A percentile compares a stretch with the other conserved stretches of the same genome.
Evolutionary conservation across 164 flowering plant genomes (phyloP).

Genomic region (Pachysandra terminalis): DNA sequence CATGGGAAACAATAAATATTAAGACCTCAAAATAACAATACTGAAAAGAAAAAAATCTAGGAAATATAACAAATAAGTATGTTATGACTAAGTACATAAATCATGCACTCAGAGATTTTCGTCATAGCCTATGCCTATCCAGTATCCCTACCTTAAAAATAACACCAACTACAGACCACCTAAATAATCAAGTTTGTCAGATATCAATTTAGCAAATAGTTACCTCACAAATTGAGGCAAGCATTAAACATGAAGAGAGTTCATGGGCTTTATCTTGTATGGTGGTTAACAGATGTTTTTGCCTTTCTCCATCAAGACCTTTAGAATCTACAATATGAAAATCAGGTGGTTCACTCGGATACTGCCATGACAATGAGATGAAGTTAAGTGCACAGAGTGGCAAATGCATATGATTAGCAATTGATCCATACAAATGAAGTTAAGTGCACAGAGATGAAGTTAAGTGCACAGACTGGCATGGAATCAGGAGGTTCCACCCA

Average conservation of each 20-base stretch:
- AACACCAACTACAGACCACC: neutral
- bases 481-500: too few species aligned
- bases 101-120: neutral
- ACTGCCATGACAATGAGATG: constrained; percentile 40
- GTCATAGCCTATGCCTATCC: neutral
- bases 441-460: too few species aligned
- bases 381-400: neutral
- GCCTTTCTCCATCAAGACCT: constrained; percentile 81
- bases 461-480: too few species aligned
- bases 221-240: constrained; percentile 92
- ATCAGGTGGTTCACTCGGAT: constrained; percentile 69
- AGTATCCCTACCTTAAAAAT: neutral
- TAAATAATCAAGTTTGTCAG: neutral
- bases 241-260: constrained; percentile 68
- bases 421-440: too few species aligned
- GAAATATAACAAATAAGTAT: neutral
- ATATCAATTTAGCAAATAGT: neutral
- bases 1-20: neutral
- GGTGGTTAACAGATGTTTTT: constrained; percentile 35
- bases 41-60: too few species aligned
- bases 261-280: constrained; percentile 54
- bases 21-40: neutral
- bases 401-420: too few species aligned
- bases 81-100: neutral
- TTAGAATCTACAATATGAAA: constrained; percentile 59